Conservation (phyloP, 2,329 filamentous ascomycete genomes). For the Arachnopeziza araneosa region DNA sequence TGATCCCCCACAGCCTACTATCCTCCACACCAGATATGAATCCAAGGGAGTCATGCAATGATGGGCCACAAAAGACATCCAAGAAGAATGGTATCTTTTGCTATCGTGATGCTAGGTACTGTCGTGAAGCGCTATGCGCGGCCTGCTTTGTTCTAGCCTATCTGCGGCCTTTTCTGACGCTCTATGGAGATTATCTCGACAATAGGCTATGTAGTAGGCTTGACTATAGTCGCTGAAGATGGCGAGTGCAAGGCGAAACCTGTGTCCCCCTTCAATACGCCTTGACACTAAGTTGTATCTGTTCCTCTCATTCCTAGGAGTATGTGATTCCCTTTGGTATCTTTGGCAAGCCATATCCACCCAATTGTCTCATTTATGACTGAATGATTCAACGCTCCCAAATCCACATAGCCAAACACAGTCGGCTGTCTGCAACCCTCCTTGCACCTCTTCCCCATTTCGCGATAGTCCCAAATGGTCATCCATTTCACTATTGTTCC, state of each 20-base stretch:
- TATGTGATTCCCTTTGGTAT: background rate
- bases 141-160: slow-evolving; percentile 46
- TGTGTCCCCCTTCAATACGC: slow-evolving; percentile 11
- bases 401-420: background rate
- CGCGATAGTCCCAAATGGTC: background rate
- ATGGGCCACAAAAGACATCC: slow-evolving; percentile 32
- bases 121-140: slow-evolving; percentile 56
- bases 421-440: background rate
- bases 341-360: background rate
- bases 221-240: slow-evolving; percentile 32
- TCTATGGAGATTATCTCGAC: slow-evolving; percentile 66
- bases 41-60: slow-evolving; percentile 27
- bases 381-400: background rate
- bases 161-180: slow-evolving; percentile 37
- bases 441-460: background rate
- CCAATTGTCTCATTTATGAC: background rate
- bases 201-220: slow-evolving; percentile 52
- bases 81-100: slow-evolving; percentile 49
- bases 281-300: background rate
- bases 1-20: background rate
- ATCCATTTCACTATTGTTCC: background rate
- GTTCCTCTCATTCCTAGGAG: background rate
- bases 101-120: slow-evolving; percentile 75
- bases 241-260: slow-evolving; percentile 27
- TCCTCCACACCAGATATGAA: background rate